phyloP scores from a whole-genome alignment of 1,139 yeast species.

The Arxiozyma slooffiae region DNA sequence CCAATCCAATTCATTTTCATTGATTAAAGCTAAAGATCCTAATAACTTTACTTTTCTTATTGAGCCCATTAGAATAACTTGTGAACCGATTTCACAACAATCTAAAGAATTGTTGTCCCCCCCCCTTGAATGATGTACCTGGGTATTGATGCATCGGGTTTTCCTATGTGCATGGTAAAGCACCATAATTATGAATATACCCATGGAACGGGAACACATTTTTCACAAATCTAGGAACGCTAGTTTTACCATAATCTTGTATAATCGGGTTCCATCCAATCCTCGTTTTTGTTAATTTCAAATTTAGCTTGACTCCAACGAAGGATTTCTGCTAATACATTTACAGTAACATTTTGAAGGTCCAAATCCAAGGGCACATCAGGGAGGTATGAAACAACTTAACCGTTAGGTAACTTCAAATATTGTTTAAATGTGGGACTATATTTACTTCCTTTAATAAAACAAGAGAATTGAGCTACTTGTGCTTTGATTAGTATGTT shows the following conservation, averaged over 20 bases:
- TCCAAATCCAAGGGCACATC: slow-evolving; percentile 71
- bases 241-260: slow-evolving; percentile 81
- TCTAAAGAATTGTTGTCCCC: slow-evolving; percentile 95
- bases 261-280: slow-evolving; percentile 83
- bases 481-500: neutral
- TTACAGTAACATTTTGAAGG: slow-evolving; percentile 48
- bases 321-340: slow-evolving; percentile 91
- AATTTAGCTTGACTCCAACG: slow-evolving; percentile 92
- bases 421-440: slow-evolving; percentile 39
- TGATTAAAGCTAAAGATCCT: slow-evolving; percentile 88
- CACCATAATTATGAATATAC: slow-evolving; percentile 92
- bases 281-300: slow-evolving; percentile 68
- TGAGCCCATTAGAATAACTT: slow-evolving; percentile 44
- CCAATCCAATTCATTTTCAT: slow-evolving; percentile 98
- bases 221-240: slow-evolving; percentile 75
- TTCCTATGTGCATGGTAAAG: slow-evolving; percentile 99
- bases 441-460: slow-evolving; percentile 36
- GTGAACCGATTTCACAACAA: slow-evolving; percentile 84
- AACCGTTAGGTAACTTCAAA: slow-evolving; percentile 35
- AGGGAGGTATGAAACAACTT: slow-evolving; percentile 72
- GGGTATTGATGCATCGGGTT: slow-evolving; percentile 38
- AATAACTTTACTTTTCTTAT: slow-evolving; percentile 82
- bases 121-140: slow-evolving; percentile 40
- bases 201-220: slow-evolving; percentile 96
- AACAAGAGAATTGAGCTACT: neutral